These are phyloP conservation scores for Globisporangium nunn DNA, from an alignment of 352 stramenopile species.

Conservation along the genomic window DNA sequence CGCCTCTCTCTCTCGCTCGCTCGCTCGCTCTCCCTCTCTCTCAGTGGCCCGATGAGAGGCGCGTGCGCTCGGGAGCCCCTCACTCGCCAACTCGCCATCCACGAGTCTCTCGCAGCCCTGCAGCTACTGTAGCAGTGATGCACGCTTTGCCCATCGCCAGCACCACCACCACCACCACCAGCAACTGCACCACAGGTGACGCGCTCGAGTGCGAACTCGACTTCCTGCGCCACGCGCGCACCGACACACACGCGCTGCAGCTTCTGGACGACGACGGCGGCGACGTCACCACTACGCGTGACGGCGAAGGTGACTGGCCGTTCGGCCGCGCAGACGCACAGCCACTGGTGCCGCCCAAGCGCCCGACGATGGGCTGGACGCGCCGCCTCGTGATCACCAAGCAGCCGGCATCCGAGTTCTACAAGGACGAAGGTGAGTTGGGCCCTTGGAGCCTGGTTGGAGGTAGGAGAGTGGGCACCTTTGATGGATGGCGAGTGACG, in stretches of 20 bases:
- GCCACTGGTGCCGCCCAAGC: slow-evolving; percentile 18
- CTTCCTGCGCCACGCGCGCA: slow-evolving; percentile 5
- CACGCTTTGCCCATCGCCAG: slow-evolving; percentile 5
- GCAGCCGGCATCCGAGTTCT: slow-evolving; percentile 80
- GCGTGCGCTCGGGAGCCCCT: too few species aligned
- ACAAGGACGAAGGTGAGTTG: slow-evolving; percentile 82
- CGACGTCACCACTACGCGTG: not conserved
- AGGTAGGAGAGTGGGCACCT: too few species aligned
- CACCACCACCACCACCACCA: not conserved
- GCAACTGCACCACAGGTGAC: not conserved
- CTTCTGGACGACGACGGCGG: not conserved
- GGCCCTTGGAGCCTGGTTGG: too few species aligned
- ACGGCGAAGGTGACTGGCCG: slow-evolving; percentile 12
- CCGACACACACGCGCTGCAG: not conserved
- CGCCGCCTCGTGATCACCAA: slow-evolving; percentile 79
- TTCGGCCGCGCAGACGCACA: slow-evolving; percentile 11
- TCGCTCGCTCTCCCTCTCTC: too few species aligned
- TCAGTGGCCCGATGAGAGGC: too few species aligned
- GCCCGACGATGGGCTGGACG: slow-evolving; percentile 42
- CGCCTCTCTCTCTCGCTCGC: too few species aligned
- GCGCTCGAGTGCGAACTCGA: slow-evolving; percentile 6
- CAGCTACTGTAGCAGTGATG: too few species aligned
- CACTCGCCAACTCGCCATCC: slow-evolving; percentile 10
- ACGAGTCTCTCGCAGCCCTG: slow-evolving; percentile 13
- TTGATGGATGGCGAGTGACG: not conserved